Base-by-base conservation (phyloP, 2,329 filamentous ascomycete species). In the Aspergillus quadrilineatus region DNA sequence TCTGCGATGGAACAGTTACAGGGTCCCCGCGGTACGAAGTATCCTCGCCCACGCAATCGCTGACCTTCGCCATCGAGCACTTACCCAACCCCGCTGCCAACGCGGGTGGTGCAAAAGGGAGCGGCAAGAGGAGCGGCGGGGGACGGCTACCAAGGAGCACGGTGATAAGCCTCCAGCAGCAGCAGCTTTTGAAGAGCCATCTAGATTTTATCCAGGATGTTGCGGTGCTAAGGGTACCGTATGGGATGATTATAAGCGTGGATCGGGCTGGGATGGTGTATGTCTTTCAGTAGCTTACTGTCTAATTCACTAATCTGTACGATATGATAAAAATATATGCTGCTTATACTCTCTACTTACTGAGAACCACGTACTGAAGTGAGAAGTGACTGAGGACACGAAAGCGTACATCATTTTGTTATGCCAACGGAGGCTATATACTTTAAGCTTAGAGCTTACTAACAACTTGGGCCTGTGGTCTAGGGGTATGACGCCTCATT, bases 251-350 rank as follows among this genome's bases (percentile, higher is more conserved):
- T 34, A 81, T 97, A 49, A 95, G 89, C 63, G 92, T 89, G 53
- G 94, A 99, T 78, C 82, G 93, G 65, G 89, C 88, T 39, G 94
- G 94, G 0, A 87, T 93, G 71, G 86, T 97, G 45, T 96, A 94
- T 80, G 87, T 97, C 52, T 96, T 85, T 71, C 83, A 84, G 42
- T 65, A 41, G 58, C 34, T 32, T 32, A 5, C 22, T 22, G 22
- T 22, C 22, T 22, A 22, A 2, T 10, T 22, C 15, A 29, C 30
- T 10, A 29, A 14, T 45, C 12, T 45, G 22, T 14, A 45, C 26
- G 12, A 28, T 45, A 42, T 42, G 39, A 42, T 42, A 5, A 37
- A 10, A 37, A 34, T 14, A 12, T 5, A 37, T 12, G 8, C n/a
- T 37, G 34, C 9, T 37, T 12, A 37, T 37, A 37, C 9, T 37